A percentile compares a stretch with the other conserved stretches of the same genome.
Conservation (phyloP, 1,284 basidiomycete genomes). For the Trichosporon coremiiforme region DNA sequence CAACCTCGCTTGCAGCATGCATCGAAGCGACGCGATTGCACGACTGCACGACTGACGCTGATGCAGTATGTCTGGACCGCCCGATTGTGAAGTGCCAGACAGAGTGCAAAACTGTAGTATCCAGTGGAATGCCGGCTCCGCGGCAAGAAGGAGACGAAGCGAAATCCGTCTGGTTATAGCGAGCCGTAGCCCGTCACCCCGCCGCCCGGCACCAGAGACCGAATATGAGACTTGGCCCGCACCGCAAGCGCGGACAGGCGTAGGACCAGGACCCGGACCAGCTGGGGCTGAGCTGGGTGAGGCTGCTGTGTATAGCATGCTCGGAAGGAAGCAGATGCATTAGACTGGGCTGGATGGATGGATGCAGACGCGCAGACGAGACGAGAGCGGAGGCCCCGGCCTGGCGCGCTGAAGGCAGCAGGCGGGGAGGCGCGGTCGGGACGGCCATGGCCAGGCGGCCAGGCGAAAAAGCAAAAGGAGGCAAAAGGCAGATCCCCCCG, state of each 20-base stretch:
- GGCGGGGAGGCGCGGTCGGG: constrained; percentile 10
- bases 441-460: constrained; percentile 4
- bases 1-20: constrained; percentile 9
- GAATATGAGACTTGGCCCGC: background rate
- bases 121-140: background rate
- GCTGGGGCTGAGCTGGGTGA: background rate
- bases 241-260: background rate
- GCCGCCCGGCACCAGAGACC: background rate
- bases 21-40: background rate
- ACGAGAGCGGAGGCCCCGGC: background rate
- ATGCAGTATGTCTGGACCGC: background rate
- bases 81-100: no score
- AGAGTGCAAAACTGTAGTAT: background rate
- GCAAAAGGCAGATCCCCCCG: constrained; percentile 14
- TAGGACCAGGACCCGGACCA: background rate
- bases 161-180: background rate
- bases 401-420: background rate
- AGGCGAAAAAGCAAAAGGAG: constrained; percentile 14
- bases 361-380: background rate
- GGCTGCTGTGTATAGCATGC: constrained; percentile 2
- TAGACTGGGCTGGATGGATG: background rate
- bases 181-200: background rate
- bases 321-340: background rate
- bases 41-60: background rate
- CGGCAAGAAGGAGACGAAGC: background rate